phyloP scores from a whole-genome alignment of 257 asterid genomes.

The Solanum rostratum region DNA sequence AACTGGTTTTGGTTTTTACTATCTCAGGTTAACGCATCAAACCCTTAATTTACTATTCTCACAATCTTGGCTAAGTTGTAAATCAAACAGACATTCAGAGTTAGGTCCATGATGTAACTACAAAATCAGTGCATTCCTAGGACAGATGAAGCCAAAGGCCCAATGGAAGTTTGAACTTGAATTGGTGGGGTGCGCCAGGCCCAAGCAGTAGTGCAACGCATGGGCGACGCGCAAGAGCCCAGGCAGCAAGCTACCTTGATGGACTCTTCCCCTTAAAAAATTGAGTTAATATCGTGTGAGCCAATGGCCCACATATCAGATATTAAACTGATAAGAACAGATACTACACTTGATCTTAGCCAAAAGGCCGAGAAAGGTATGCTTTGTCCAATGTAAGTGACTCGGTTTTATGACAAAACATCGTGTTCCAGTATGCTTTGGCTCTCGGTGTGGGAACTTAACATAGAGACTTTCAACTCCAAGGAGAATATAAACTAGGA shows the following conservation, averaged over 20 bases:
- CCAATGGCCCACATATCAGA: background rate
- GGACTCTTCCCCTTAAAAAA: background rate
- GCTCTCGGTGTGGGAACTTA: background rate
- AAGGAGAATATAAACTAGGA: background rate
- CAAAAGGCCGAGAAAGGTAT: conserved; percentile 52
- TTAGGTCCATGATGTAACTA: background rate
- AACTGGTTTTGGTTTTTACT: background rate
- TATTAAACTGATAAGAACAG: conserved; percentile 44
- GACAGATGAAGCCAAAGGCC: background rate
- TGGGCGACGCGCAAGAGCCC: background rate
- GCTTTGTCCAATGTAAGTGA: rapidly evolving
- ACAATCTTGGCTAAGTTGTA: background rate
- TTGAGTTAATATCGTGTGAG: background rate
- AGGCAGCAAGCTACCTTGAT: background rate
- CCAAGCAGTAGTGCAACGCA: background rate
- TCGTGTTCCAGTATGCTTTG: background rate
- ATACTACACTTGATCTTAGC: conserved; percentile 50
- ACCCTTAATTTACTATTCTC: background rate
- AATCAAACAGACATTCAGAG: too few species aligned
- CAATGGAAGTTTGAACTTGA: rapidly evolving
- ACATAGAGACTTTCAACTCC: background rate
- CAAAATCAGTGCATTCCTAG: too few species aligned
- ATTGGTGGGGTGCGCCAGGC: background rate
- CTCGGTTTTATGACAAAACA: background rate
- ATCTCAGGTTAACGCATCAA: background rate